Conservation (phyloP, 345 rosid species). For the Psidium guajava region DNA sequence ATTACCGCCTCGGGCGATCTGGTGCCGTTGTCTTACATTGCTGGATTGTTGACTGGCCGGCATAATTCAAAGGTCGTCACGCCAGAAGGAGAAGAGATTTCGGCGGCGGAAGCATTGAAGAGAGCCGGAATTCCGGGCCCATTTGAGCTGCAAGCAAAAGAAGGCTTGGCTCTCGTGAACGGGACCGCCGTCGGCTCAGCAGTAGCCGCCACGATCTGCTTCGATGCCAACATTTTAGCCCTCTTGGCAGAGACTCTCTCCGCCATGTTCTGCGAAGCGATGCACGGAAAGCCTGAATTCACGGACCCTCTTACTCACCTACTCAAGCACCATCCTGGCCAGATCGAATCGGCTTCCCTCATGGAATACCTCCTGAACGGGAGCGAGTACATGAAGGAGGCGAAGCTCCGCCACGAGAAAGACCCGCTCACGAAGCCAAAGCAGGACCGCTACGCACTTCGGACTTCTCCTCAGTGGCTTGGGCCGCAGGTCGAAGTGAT, state of each 20-base stretch:
- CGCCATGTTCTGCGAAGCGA: slow-evolving; percentile 37
- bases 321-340: slow-evolving; percentile 48
- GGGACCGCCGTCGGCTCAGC: slow-evolving; percentile 52
- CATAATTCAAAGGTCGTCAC: slow-evolving; percentile 31
- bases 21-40: slow-evolving; percentile 39
- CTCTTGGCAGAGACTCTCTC: slow-evolving; percentile 25
- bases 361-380: slow-evolving; percentile 25
- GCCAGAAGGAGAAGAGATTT: slow-evolving; percentile 20
- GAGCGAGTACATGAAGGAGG: slow-evolving; percentile 29
- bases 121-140: slow-evolving; percentile 26
- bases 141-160: slow-evolving; percentile 39
- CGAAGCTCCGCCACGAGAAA: slow-evolving; percentile 20
- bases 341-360: slow-evolving; percentile 39
- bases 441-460: slow-evolving; percentile 34
- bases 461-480: slow-evolving; percentile 51
- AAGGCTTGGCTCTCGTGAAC: slow-evolving; percentile 41
- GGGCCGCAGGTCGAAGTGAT: slow-evolving; percentile 47
- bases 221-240: slow-evolving; percentile 36
- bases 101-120: slow-evolving; percentile 20
- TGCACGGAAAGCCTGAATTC: slow-evolving; percentile 40
- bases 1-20: slow-evolving; percentile 43
- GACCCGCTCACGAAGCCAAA: slow-evolving; percentile 39
- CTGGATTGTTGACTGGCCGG: slow-evolving; percentile 34
- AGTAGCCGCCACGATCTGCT: slow-evolving; percentile 40
- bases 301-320: slow-evolving; percentile 32